Percentiles rank a stretch among this genome's conserved stretches.
These are phyloP conservation scores for Trypethelium eluteriae DNA, from an alignment of 495 filamentous ascomycete genomes.

Conservation along the genomic window DNA sequence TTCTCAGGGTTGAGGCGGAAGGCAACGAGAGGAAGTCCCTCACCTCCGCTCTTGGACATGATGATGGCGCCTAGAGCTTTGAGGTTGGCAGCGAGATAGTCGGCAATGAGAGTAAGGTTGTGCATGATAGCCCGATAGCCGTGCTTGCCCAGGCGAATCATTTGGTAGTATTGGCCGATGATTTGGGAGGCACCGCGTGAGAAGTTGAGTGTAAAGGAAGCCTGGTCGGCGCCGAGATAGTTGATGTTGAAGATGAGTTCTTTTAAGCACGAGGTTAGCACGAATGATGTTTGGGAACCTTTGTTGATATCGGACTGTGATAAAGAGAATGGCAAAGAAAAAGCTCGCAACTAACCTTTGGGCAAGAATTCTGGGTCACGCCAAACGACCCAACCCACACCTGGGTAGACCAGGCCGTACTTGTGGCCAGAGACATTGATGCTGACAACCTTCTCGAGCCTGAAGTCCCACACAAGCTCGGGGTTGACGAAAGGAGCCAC, in stretches of 20 bases:
- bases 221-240: conserved; percentile 87
- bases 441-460: conserved; percentile 73
- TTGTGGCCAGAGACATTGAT: conserved; percentile 95
- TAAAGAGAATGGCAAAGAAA: too few species aligned
- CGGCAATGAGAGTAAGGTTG: conserved; percentile 74
- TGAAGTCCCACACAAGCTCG: conserved; percentile 77
- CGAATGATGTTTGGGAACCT: background rate
- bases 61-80: conserved; percentile 71
- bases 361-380: conserved; percentile 73
- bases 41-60: conserved; percentile 65
- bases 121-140: conserved; percentile 82
- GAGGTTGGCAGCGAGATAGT: conserved; percentile 67
- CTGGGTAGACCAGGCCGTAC: conserved; percentile 74
- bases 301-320: background rate
- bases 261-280: background rate
- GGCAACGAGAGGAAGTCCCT: conserved; percentile 77
- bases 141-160: conserved; percentile 84
- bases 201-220: conserved; percentile 97
- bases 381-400: conserved; percentile 91
- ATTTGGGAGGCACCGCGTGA: conserved; percentile 86
- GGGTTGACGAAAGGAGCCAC: conserved; percentile 83
- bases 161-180: conserved; percentile 92
- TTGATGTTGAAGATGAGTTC: conserved; percentile 98
- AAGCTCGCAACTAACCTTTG: conserved; percentile 34
- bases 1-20: conserved; percentile 59